phyloP scores from a whole-genome alignment of 2,329 filamentous ascomycete genomes.

The Fusarium sp. region DNA sequence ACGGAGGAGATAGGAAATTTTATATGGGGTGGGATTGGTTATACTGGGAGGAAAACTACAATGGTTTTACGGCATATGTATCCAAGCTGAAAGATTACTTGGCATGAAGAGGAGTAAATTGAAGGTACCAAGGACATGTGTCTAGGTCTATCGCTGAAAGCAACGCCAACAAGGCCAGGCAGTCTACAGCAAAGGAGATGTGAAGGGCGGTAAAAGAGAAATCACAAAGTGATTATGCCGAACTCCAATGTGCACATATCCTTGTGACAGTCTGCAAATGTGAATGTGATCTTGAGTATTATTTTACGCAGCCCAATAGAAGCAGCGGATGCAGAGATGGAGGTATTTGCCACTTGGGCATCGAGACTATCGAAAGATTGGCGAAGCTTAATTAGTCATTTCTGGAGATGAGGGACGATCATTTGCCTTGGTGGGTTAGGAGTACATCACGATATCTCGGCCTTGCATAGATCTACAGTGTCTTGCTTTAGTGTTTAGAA shows the following conservation, averaged over 20 bases:
- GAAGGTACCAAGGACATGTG: background rate
- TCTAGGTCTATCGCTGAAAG: background rate
- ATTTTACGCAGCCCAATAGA: slow-evolving; percentile 1
- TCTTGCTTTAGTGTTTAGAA: background rate
- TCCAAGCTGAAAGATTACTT: slow-evolving; percentile 5
- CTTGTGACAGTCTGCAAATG: background rate
- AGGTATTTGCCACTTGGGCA: slow-evolving; percentile 32
- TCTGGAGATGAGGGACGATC: slow-evolving; percentile 4
- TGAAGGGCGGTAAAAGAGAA: slow-evolving; percentile 1
- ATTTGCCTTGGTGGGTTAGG: slow-evolving; percentile 2
- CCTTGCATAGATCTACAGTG: slow-evolving; percentile 6
- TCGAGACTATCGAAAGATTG: slow-evolving; percentile 29
- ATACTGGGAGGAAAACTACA: slow-evolving; percentile 26
- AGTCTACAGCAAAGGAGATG: background rate
- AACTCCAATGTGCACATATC: background rate
- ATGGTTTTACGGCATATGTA: slow-evolving; percentile 19
- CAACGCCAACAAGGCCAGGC: background rate
- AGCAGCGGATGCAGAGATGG: background rate
- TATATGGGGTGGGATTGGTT: slow-evolving; percentile 11
- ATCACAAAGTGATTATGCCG: background rate
- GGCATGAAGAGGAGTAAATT: slow-evolving; percentile 20
- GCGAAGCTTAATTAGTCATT: slow-evolving; percentile 12
- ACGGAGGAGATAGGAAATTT: slow-evolving; percentile 11
- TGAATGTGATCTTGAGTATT: background rate
- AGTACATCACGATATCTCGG: background rate